Evolutionary conservation across 768 basidiomycete genomes (phyloP).

Genomic region (Naganishia vaughanmartiniae): DNA sequence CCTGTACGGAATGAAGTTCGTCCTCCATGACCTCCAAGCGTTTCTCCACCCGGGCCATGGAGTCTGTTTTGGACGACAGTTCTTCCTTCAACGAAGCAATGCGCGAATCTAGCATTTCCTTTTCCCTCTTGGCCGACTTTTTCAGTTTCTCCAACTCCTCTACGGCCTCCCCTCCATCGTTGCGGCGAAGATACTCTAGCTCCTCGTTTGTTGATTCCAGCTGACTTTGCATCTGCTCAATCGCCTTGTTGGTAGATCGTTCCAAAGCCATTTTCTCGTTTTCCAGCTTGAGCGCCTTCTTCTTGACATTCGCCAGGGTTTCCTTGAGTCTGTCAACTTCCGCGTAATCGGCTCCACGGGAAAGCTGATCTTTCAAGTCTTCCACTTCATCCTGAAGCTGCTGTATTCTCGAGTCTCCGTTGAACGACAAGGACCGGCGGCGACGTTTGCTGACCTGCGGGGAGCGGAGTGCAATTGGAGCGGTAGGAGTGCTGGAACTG

Average conservation of each 20-base stretch:
- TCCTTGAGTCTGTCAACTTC: slow-evolving; percentile 40
- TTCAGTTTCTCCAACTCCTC: slow-evolving; percentile 41
- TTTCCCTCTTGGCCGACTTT: slow-evolving; percentile 36
- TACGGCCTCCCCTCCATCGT: slow-evolving; percentile 20
- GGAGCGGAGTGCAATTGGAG: neutral
- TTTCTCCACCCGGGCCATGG: slow-evolving; percentile 28
- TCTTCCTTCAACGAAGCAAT: slow-evolving; percentile 36
- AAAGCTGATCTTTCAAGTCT: slow-evolving; percentile 32
- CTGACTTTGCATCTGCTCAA: slow-evolving; percentile 39
- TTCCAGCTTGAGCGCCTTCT: slow-evolving; percentile 44
- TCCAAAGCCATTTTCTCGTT: slow-evolving; percentile 50
- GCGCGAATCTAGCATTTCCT: slow-evolving; percentile 30
- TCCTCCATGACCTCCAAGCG: slow-evolving; percentile 32
- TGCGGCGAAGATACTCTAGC: slow-evolving; percentile 35
- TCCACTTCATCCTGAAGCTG: slow-evolving; percentile 39
- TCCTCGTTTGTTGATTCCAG: slow-evolving; percentile 48
- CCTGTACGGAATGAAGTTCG: slow-evolving; percentile 30
- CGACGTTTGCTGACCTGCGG: slow-evolving; percentile 20
- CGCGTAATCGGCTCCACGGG: slow-evolving; percentile 31
- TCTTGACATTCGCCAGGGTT: slow-evolving; percentile 37
- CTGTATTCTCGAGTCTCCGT: slow-evolving; percentile 33
- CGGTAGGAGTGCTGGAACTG: neutral
- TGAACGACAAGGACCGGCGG: slow-evolving; percentile 30
- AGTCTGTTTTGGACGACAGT: slow-evolving; percentile 28
- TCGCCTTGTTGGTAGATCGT: slow-evolving; percentile 37